A percentile compares a stretch with the other conserved stretches of the same genome.
These are phyloP conservation scores for Saccharomyces hybrid DNA, from an alignment of 1,139 yeast genomes.

Conservation along the genomic window DNA sequence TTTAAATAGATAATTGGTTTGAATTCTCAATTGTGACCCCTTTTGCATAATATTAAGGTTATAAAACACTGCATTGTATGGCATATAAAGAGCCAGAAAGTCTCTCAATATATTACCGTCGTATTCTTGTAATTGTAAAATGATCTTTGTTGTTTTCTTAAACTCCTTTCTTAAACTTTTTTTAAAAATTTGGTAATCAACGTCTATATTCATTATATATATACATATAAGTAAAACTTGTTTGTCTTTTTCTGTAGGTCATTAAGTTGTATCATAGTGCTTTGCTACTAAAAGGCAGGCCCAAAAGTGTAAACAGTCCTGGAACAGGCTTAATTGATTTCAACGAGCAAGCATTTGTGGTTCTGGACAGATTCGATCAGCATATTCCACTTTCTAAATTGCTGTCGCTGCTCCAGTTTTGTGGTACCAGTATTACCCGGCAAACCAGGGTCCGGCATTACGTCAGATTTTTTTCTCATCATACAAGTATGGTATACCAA, in stretches of 20 bases:
- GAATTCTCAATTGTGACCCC: background rate
- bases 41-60: background rate
- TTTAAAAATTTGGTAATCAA: background rate
- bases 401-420: background rate
- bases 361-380: background rate
- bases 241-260: background rate
- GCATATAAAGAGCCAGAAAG: background rate
- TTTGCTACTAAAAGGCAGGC: background rate
- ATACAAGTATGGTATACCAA: background rate
- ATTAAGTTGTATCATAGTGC: background rate
- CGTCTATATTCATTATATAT: background rate
- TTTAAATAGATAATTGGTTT: constrained; percentile 7
- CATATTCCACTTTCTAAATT: background rate
- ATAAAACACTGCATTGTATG: background rate
- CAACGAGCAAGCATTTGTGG: background rate
- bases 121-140: background rate
- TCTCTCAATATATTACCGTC: background rate
- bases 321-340: background rate
- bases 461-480: background rate
- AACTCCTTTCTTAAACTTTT: background rate
- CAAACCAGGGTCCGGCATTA: background rate
- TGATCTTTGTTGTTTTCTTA: background rate
- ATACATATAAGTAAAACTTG: background rate
- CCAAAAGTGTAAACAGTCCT: background rate
- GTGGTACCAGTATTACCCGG: background rate